Evolutionary conservation across 164 flowering plant genomes (phyloP).

Genomic region (Warburgia ugandensis): DNA sequence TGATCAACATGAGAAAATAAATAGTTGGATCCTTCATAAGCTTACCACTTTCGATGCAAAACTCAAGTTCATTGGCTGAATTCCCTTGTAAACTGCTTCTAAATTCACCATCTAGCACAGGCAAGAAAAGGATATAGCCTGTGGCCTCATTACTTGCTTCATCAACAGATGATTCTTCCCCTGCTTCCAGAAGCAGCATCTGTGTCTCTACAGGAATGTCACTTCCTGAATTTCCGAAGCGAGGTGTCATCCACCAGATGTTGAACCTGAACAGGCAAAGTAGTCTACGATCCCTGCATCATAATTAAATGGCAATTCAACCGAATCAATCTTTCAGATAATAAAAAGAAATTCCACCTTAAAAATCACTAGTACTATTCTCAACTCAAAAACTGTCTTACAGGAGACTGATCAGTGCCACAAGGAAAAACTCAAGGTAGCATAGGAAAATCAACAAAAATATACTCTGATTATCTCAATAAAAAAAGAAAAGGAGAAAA

Average conservation of each 20-base stretch:
- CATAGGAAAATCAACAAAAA: too few relatives aligned
- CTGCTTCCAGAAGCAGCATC: conserved; percentile 49
- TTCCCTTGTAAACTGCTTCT: conserved; percentile 67
- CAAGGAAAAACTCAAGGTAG: too few relatives aligned
- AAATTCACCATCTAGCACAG: conserved; percentile 50
- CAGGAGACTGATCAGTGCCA: too few relatives aligned
- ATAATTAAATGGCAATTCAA: too few relatives aligned
- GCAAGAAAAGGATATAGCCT: conserved; percentile 46
- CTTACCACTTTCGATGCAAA: conserved; percentile 68
- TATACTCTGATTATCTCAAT: too few relatives aligned
- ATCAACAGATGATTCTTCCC: conserved; percentile 18
- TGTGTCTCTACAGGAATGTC: conserved; percentile 68
- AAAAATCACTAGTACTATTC: too few relatives aligned
- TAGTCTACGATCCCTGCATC: conserved; percentile 41
- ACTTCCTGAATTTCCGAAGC: conserved; percentile 46
- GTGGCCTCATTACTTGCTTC: conserved; percentile 7
- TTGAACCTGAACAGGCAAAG: conserved; percentile 48
- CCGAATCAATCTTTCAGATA: too few relatives aligned
- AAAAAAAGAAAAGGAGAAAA: too few relatives aligned
- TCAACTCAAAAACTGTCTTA: too few relatives aligned
- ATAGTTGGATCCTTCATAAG: too few relatives aligned
- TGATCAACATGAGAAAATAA: too few relatives aligned
- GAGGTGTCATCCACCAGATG: conserved; percentile 68
- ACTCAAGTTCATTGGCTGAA: conserved; percentile 40
- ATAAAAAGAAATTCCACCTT: too few relatives aligned